These are phyloP conservation scores for Trametes elegans DNA, from an alignment of 768 basidiomycete genomes.

Conservation along the genomic window DNA sequence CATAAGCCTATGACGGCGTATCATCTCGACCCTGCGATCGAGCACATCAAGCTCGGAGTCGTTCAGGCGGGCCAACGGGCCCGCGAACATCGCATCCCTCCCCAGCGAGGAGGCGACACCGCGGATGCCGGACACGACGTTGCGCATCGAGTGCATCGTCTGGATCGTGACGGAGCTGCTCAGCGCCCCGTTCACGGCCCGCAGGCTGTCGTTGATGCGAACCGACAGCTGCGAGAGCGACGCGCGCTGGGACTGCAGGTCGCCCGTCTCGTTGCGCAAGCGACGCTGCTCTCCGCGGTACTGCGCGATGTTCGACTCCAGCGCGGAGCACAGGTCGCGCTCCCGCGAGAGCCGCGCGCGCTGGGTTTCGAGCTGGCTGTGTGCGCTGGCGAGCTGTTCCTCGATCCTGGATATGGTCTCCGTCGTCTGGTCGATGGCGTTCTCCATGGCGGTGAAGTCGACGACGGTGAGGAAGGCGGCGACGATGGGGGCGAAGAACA, in stretches of 20 bases:
- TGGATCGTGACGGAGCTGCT: not conserved
- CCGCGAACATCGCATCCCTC: not conserved
- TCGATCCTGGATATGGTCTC: not conserved
- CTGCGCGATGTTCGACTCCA: not conserved
- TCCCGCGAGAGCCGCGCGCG: not conserved
- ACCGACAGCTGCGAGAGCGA: not conserved
- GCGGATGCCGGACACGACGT: not conserved
- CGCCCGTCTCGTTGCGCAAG: not conserved
- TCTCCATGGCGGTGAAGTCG: not conserved
- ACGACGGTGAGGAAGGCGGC: not conserved
- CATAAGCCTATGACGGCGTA: not conserved
- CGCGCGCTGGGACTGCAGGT: not conserved
- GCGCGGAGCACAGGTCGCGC: not conserved
- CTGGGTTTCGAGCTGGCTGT: not conserved
- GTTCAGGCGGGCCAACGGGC: not conserved
- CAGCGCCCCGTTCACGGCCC: not conserved
- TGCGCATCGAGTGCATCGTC: not conserved
- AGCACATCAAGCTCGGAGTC: not conserved
- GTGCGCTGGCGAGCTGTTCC: not conserved
- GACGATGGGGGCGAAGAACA: not conserved
- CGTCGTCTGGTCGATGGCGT: not conserved
- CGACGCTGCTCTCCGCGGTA: not conserved
- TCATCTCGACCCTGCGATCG: not conserved
- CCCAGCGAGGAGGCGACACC: not conserved
- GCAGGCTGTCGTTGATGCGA: slow-evolving; percentile 1